Percentiles rank a stretch among this genome's conserved stretches.
These are phyloP conservation scores for Ballota nigra DNA, from an alignment of 257 asterid genomes.

Conservation along the genomic window DNA sequence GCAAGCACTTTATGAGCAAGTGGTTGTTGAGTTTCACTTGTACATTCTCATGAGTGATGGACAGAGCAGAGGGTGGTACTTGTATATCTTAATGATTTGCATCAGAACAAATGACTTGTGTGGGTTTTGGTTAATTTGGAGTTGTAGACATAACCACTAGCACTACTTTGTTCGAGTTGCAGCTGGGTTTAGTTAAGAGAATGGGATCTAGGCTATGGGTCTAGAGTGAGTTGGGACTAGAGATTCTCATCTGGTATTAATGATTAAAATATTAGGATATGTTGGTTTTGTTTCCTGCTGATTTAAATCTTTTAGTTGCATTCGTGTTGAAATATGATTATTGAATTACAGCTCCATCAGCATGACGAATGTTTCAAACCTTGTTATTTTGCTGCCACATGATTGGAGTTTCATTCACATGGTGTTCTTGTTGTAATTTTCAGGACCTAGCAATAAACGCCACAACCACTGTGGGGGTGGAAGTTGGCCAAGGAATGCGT, in stretches of 20 bases:
- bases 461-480: slow-evolving; percentile 83
- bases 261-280: background rate
- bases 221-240: background rate
- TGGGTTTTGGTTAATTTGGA: no score
- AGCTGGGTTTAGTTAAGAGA: background rate
- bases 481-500: slow-evolving; percentile 82
- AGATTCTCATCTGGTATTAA: background rate
- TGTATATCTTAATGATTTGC: no score
- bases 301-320: background rate
- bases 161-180: background rate
- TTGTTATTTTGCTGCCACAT: background rate
- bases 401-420: background rate
- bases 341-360: background rate
- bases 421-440: slow-evolving; percentile 26
- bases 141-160: no score
- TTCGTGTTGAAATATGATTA: background rate
- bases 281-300: background rate
- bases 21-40: no score
- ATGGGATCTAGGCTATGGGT: background rate
- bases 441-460: slow-evolving; percentile 95
- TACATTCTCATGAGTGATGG: no score
- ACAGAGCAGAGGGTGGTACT: no score
- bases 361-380: background rate
- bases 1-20: no score
- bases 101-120: no score